phyloP scores from a whole-genome alignment of 1,284 basidiomycete species.

The Mycosarcoma maydis region DNA sequence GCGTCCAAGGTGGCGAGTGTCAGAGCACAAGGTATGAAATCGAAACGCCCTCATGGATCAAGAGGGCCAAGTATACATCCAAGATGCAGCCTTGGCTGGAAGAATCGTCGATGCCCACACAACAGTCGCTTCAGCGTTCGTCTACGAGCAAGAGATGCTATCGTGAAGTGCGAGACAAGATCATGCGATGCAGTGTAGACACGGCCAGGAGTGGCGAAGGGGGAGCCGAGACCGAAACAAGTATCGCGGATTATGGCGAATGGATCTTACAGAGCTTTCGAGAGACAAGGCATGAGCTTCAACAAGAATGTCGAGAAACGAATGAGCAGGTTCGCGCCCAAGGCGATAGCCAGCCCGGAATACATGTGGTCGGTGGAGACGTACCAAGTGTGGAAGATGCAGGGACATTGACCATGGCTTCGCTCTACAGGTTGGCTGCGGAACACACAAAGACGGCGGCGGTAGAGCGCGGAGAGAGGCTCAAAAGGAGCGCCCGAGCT shows the following conservation, averaged over 20 bases:
- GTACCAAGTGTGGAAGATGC: slow-evolving; percentile 3
- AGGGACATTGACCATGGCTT: slow-evolving; percentile 8
- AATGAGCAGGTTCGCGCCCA: background rate
- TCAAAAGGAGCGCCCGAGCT: slow-evolving; percentile 8
- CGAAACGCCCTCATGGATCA: slow-evolving; percentile 31
- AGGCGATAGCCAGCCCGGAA: too few species aligned
- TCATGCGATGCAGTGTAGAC: slow-evolving; percentile 13
- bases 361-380: too few species aligned
- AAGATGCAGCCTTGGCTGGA: slow-evolving; percentile 38
- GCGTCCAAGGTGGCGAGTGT: background rate
- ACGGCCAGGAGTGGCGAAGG: background rate
- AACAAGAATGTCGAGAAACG: background rate
- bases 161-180: slow-evolving; percentile 4
- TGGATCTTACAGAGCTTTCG: slow-evolving; percentile 26
- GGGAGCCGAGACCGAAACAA: too few species aligned
- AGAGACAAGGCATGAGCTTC: slow-evolving; percentile 4
- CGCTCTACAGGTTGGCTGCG: slow-evolving; percentile 23
- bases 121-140: slow-evolving; percentile 15
- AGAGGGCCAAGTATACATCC: slow-evolving; percentile 27
- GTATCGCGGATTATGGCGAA: slow-evolving; percentile 14
- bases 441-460: slow-evolving; percentile 31
- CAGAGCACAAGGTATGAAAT: slow-evolving; percentile 16
- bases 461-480: slow-evolving; percentile 20
- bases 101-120: slow-evolving; percentile 12
- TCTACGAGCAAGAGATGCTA: slow-evolving; percentile 12